Evolutionary conservation across 441 rosid genomes (phyloP).

Genomic region (Pelargonium australe): DNA sequence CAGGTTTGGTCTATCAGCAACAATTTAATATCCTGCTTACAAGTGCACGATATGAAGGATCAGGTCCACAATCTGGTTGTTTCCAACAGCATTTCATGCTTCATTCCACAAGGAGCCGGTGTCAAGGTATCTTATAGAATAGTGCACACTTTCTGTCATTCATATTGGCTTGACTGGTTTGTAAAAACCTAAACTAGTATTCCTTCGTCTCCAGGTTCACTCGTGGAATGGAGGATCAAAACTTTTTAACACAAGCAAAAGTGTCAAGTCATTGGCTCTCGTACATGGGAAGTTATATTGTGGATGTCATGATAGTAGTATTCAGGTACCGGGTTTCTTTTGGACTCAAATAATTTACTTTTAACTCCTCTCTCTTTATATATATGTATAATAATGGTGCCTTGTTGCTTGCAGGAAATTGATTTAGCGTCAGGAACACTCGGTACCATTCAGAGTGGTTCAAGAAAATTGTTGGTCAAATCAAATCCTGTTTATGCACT

Average conservation of each 20-base stretch:
- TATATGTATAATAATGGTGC: background rate
- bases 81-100: slow-evolving; percentile 45
- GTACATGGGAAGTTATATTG: slow-evolving; percentile 55
- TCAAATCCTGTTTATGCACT: slow-evolving; percentile 46
- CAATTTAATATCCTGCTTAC: slow-evolving; percentile 35
- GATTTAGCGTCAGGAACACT: slow-evolving; percentile 64
- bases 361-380: background rate
- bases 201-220: slow-evolving; percentile 36
- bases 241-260: slow-evolving; percentile 39
- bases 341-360: background rate
- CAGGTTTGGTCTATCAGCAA: slow-evolving; percentile 54
- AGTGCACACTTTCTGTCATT: background rate
- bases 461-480: slow-evolving; percentile 54
- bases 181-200: background rate
- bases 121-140: slow-evolving; percentile 43
- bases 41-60: slow-evolving; percentile 71
- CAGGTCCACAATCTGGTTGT: slow-evolving; percentile 54
- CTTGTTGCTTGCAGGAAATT: slow-evolving; percentile 42
- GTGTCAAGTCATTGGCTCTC: slow-evolving; percentile 49
- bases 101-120: slow-evolving; percentile 75
- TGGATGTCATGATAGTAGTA: slow-evolving; percentile 66
- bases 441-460: slow-evolving; percentile 49
- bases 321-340: slow-evolving; percentile 42
- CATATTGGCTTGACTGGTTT: background rate
- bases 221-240: slow-evolving; percentile 64